These are phyloP conservation scores for Pythium vanterpoolii DNA, from an alignment of 352 stramenopile genomes.

Conservation along the genomic window DNA sequence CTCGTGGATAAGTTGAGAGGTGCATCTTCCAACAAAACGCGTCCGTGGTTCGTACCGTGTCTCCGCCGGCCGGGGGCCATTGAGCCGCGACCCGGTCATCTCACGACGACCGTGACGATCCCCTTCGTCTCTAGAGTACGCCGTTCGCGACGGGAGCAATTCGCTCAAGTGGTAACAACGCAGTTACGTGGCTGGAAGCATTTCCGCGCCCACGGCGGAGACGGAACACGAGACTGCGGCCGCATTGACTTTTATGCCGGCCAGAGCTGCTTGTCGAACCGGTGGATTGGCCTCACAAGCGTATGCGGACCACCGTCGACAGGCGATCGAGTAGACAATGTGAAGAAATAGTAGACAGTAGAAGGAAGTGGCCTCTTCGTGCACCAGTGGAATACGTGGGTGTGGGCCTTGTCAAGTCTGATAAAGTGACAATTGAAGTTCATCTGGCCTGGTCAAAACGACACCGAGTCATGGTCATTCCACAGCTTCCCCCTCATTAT, in stretches of 20 bases:
- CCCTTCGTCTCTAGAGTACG: background rate
- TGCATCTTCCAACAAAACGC: background rate
- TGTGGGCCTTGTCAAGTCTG: too few relatives aligned
- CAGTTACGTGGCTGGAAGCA: background rate
- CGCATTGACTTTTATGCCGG: conserved; percentile 4
- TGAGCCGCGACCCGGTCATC: background rate
- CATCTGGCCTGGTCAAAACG: too few relatives aligned
- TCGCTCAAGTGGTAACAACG: background rate
- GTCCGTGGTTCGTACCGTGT: background rate
- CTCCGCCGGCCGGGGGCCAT: background rate
- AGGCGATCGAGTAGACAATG: background rate
- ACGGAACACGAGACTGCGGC: background rate
- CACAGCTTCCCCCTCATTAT: too few relatives aligned
- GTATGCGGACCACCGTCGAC: background rate
- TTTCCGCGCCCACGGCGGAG: background rate
- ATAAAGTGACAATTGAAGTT: too few relatives aligned
- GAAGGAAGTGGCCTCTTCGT: too few relatives aligned
- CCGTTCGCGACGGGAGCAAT: background rate
- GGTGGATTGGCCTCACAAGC: conserved; percentile 1
- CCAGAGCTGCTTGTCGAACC: background rate
- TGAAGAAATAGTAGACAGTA: background rate
- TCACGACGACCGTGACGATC: background rate
- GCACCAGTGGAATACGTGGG: too few relatives aligned
- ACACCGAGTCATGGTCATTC: too few relatives aligned
- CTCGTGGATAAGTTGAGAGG: conserved; percentile 12